Conservation (phyloP, 1,284 basidiomycete genomes). For the Xerocomus amazonicus region DNA sequence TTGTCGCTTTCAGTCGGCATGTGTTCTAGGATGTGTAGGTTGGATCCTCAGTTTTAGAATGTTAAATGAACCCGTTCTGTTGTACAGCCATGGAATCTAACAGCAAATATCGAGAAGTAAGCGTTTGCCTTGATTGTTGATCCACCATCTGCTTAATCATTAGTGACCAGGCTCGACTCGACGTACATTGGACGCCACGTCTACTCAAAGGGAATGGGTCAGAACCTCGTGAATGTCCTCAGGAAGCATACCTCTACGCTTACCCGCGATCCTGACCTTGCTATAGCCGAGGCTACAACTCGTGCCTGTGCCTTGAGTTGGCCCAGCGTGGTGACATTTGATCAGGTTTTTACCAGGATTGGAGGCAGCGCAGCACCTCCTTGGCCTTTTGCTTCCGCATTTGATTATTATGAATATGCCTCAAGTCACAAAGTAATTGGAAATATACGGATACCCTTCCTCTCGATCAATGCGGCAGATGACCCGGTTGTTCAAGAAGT, state of each 20-base stretch:
- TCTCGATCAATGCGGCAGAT: slow-evolving; percentile 86
- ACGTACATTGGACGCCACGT: slow-evolving; percentile 65
- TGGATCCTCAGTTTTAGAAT: slow-evolving; percentile 6
- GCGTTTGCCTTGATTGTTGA: slow-evolving; percentile 21
- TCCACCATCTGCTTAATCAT: slow-evolving; percentile 10
- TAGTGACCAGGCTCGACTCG: slow-evolving; percentile 50
- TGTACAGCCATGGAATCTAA: slow-evolving; percentile 73
- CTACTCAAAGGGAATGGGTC: slow-evolving; percentile 83
- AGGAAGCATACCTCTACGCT: slow-evolving; percentile 56
- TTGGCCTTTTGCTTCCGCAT: slow-evolving; percentile 75
- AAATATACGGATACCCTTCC: slow-evolving; percentile 64
- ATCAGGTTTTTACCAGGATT: slow-evolving; percentile 64
- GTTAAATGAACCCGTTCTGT: slow-evolving; percentile 11
- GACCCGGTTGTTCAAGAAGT: slow-evolving; percentile 81
- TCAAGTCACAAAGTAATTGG: slow-evolving; percentile 51
- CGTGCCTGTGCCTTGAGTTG: slow-evolving; percentile 45
- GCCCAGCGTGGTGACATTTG: slow-evolving; percentile 60
- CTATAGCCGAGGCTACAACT: slow-evolving; percentile 47
- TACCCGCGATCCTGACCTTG: slow-evolving; percentile 47
- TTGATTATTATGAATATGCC: slow-evolving; percentile 82
- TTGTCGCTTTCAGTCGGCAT: slow-evolving; percentile 74
- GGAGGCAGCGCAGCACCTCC: slow-evolving; percentile 77
- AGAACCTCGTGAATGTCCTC: slow-evolving; percentile 71
- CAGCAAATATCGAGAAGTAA: slow-evolving; percentile 55
- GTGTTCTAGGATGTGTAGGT: slow-evolving; percentile 77